phyloP scores from a whole-genome alignment of 805 yeast species.

The Kodamaea nitidulidarum region DNA sequence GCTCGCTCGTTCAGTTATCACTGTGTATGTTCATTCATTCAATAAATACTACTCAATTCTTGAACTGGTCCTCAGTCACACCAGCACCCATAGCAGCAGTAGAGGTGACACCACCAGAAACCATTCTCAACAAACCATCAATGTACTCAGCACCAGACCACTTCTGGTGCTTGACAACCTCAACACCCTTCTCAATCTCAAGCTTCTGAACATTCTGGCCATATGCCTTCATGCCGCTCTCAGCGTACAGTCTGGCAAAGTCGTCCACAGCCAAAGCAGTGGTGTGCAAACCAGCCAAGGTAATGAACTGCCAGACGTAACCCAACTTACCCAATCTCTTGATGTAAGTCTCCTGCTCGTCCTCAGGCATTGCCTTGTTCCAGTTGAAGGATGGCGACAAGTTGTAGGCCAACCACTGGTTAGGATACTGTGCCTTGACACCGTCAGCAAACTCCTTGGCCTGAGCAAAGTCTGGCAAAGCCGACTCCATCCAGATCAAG shows the following conservation, averaged over 20 bases:
- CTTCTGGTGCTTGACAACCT: conserved; percentile 95
- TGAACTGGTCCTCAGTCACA: conserved; percentile 96
- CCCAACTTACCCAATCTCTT: conserved; percentile 82
- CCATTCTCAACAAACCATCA: conserved; percentile 83
- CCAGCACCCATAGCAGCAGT: conserved; percentile 99
- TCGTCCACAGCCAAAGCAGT: conserved; percentile 88
- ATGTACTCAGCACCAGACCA: conserved; percentile 99
- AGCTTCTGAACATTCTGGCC: conserved; percentile 82
- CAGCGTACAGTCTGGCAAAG: conserved; percentile 73
- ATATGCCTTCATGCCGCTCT: conserved; percentile 92
- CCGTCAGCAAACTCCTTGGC: conserved; percentile 95
- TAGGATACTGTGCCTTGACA: conserved; percentile 73
- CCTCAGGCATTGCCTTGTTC: conserved; percentile 86
- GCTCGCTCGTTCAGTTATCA: neutral
- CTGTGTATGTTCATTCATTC: neutral
- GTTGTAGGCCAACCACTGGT: conserved; percentile 96
- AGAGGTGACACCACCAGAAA: conserved; percentile 89
- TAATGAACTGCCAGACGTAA: conserved; percentile 96
- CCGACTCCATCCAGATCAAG: conserved; percentile 97
- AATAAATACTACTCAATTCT: conserved; percentile 23
- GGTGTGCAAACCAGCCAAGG: conserved; percentile 94
- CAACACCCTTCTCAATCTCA: conserved; percentile 86
- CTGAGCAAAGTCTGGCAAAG: conserved; percentile 88
- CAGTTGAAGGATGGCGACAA: conserved; percentile 97
- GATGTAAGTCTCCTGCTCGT: conserved; percentile 89